Conservation (phyloP, 176 grass and related monocot species). For the Phragmites australis region DNA sequence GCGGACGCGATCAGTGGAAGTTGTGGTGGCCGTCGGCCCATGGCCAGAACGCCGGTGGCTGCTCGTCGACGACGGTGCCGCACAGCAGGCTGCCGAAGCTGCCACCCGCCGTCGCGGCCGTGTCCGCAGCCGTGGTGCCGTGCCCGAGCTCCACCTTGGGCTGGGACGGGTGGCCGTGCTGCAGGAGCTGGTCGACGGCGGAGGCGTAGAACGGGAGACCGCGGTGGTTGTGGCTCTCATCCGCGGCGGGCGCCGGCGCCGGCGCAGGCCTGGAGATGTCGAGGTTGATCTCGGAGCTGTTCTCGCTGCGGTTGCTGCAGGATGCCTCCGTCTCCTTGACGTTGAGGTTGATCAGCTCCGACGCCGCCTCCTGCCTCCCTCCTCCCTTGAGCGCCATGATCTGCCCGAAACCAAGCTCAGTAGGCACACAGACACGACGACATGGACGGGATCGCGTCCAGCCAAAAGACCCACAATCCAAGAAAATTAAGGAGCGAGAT, state of each 20-base stretch:
- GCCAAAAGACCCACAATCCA: too few species aligned
- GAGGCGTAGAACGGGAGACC: slow-evolving; percentile 26
- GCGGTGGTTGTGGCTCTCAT: slow-evolving; percentile 45
- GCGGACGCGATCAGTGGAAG: slow-evolving; percentile 47
- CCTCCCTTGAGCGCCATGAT: slow-evolving; percentile 66
- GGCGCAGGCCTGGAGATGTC: slow-evolving; percentile 54
- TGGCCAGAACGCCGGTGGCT: slow-evolving; percentile 66
- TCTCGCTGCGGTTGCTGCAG: slow-evolving; percentile 91
- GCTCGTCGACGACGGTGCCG: slow-evolving; percentile 63
- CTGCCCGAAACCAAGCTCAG: slow-evolving; percentile 34
- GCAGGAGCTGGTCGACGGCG: slow-evolving; percentile 39
- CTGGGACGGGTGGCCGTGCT: background rate
- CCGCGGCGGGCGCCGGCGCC: slow-evolving; percentile 11
- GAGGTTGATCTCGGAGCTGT: slow-evolving; percentile 94
- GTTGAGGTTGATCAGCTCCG: slow-evolving; percentile 74
- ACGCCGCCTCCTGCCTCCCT: slow-evolving; percentile 59
- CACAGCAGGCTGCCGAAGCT: slow-evolving; percentile 63
- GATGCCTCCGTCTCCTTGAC: slow-evolving; percentile 91
- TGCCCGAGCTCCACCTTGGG: slow-evolving; percentile 44
- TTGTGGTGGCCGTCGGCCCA: slow-evolving; percentile 74
- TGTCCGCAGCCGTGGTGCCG: background rate
- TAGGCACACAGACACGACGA: slow-evolving; percentile 15
- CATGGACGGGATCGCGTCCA: background rate
- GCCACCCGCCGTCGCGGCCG: background rate
- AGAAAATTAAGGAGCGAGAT: too few species aligned